Conservation (phyloP, 805 yeast genomes). For the Groenewaldozyma tartarivorans region DNA sequence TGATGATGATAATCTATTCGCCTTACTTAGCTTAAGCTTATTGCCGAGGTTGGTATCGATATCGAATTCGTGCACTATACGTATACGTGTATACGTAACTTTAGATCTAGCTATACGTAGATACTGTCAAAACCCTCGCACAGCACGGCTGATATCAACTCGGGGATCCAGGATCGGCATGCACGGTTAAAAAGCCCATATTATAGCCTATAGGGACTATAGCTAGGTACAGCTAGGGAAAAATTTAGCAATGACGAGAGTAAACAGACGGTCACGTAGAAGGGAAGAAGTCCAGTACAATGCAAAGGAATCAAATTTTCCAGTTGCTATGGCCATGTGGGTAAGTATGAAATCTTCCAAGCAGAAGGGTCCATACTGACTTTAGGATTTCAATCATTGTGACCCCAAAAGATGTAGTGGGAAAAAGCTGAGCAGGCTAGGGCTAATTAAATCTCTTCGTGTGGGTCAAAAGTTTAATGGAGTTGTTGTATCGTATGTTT, state of each 20-base stretch:
- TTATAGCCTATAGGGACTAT: too few relatives aligned
- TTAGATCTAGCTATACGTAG: too few relatives aligned
- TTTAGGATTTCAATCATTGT: conserved; percentile 89
- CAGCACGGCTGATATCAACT: too few relatives aligned
- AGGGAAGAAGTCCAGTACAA: conserved; percentile 4
- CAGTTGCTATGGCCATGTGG: conserved; percentile 91
- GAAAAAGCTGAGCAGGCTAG: conserved; percentile 81
- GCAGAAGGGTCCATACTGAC: not conserved
- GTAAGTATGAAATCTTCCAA: conserved; percentile 13
- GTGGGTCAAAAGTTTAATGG: conserved; percentile 95
- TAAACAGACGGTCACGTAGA: conserved; percentile 3
- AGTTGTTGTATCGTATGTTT: conserved; percentile 74
- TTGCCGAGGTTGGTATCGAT: too few relatives aligned
- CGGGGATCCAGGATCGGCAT: too few relatives aligned
- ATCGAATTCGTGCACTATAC: too few relatives aligned
- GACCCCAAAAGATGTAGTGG: conserved; percentile 98
- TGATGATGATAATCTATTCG: too few relatives aligned
- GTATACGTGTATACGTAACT: too few relatives aligned
- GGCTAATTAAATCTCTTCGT: conserved; percentile 65
- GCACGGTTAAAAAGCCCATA: too few relatives aligned
- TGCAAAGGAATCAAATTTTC: conserved; percentile 37
- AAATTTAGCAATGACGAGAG: not conserved
- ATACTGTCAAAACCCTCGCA: too few relatives aligned
- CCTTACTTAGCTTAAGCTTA: too few relatives aligned
- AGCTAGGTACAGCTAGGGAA: too few relatives aligned